Conservation (phyloP, 2,329 filamentous ascomycete genomes). For the Purpureocillium takamizusanense region DNA sequence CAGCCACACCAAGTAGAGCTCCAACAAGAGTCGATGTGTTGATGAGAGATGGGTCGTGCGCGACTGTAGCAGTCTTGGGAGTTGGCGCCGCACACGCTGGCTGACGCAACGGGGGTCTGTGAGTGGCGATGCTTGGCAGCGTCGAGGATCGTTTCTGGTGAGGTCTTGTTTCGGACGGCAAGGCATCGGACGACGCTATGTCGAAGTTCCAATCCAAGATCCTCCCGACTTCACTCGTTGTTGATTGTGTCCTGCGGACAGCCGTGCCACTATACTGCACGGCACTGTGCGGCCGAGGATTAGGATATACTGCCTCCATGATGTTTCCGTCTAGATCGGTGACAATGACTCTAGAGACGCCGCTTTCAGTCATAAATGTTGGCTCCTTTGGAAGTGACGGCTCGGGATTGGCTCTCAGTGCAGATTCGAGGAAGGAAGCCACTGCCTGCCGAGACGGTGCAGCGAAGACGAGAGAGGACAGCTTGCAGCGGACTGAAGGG, state of each 20-base stretch:
- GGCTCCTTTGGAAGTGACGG: constrained; percentile 10
- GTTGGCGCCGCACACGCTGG: no score
- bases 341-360: constrained; percentile 41
- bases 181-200: constrained; percentile 11
- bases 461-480: constrained; percentile 53
- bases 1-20: constrained; percentile 69
- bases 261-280: constrained; percentile 23
- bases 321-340: constrained; percentile 77
- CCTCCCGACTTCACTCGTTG: constrained; percentile 21
- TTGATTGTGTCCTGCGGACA: constrained; percentile 24
- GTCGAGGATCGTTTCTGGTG: no score
- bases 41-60: constrained; percentile 11
- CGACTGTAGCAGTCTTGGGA: no score
- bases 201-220: constrained; percentile 42
- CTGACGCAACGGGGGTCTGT: no score
- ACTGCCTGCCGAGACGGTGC: constrained; percentile 59
- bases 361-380: constrained; percentile 4
- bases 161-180: no score
- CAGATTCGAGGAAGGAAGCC: constrained; percentile 61
- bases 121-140: no score
- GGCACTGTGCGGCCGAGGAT: constrained; percentile 19
- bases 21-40: constrained; percentile 60
- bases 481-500: constrained; percentile 20
- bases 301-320: constrained; percentile 62
- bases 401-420: constrained; percentile 51